Evolutionary conservation across 2,329 filamentous ascomycete species (phyloP).

Genomic region (Geosmithia morbida): DNA sequence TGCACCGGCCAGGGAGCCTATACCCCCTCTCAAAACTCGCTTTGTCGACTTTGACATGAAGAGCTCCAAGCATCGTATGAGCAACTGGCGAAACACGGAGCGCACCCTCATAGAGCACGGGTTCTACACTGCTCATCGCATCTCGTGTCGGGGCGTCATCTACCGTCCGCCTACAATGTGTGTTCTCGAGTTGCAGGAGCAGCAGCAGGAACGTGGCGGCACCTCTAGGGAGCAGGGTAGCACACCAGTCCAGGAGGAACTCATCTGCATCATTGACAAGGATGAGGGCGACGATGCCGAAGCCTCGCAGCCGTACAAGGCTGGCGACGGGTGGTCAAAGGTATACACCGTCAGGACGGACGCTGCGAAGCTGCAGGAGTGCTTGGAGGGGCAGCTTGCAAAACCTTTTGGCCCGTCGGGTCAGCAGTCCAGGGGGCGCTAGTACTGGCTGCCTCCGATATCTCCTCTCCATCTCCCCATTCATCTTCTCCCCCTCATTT

Average conservation of each 20-base stretch:
- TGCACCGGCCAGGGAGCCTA: constrained; percentile 8
- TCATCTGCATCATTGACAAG: neutral
- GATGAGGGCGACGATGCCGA: neutral
- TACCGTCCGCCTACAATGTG: constrained; percentile 21
- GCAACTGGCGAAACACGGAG: constrained; percentile 56
- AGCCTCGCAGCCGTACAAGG: neutral
- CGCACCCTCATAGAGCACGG: constrained; percentile 46
- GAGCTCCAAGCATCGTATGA: constrained; percentile 48
- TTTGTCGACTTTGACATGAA: constrained; percentile 71
- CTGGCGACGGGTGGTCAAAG: neutral
- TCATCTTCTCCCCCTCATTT: neutral
- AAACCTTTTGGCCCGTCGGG: too few species aligned
- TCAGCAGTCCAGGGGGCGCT: too few species aligned
- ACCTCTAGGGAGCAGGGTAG: too few species aligned
- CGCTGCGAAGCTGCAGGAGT: neutral
- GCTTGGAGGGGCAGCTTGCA: constrained; percentile 1
- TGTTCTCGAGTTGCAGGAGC: constrained; percentile 8
- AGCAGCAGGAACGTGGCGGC: too few species aligned
- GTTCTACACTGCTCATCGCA: constrained; percentile 45
- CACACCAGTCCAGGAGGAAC: neutral
- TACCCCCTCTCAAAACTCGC: constrained; percentile 33
- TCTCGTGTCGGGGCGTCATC: constrained; percentile 16
- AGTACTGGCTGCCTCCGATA: too few species aligned
- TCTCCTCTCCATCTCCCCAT: neutral
- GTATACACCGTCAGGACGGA: neutral